Evolutionary conservation across 1,284 basidiomycete species (phyloP).

Genomic region (Ustilago lituana): DNA sequence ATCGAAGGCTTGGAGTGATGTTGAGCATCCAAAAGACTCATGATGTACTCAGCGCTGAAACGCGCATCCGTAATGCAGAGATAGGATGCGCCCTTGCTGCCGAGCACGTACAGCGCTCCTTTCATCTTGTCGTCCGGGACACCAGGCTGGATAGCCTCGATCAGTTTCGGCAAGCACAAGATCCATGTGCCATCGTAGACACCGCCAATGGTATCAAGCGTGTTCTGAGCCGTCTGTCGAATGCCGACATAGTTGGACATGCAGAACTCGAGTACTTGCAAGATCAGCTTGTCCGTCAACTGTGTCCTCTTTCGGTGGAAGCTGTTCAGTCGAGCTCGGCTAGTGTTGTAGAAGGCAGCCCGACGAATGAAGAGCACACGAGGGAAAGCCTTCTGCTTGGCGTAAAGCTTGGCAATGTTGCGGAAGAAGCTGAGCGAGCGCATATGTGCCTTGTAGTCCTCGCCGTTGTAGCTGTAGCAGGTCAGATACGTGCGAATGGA

Average conservation of each 20-base stretch:
- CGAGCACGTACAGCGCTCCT: constrained; percentile 87
- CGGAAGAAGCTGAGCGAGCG: constrained; percentile 57
- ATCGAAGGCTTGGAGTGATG: constrained; percentile 92
- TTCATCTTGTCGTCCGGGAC: constrained; percentile 91
- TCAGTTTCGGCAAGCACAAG: constrained; percentile 75
- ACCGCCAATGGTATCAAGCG: constrained; percentile 77
- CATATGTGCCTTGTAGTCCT: constrained; percentile 63
- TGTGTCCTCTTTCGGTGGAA: constrained; percentile 82
- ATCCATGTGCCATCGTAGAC: constrained; percentile 84
- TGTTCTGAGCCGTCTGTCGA: constrained; percentile 77
- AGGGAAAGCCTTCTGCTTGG: constrained; percentile 79
- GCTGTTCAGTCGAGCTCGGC: constrained; percentile 76
- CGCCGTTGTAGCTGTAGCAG: constrained; percentile 63
- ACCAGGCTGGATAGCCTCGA: constrained; percentile 73
- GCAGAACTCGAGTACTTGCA: constrained; percentile 82
- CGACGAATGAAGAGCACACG: constrained; percentile 81
- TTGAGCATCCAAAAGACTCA: constrained; percentile 82
- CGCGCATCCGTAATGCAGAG: constrained; percentile 73
- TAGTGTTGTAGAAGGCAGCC: constrained; percentile 75
- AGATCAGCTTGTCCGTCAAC: constrained; percentile 81
- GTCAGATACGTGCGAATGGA: constrained; percentile 57
- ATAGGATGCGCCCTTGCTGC: constrained; percentile 74
- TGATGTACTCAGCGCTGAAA: constrained; percentile 76
- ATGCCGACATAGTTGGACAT: constrained; percentile 69
- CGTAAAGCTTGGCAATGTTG: constrained; percentile 72